A percentile compares a stretch with the other conserved stretches of the same genome.
Conservation (phyloP, 2,329 filamentous ascomycete genomes). For the Trichoderma sp. region DNA sequence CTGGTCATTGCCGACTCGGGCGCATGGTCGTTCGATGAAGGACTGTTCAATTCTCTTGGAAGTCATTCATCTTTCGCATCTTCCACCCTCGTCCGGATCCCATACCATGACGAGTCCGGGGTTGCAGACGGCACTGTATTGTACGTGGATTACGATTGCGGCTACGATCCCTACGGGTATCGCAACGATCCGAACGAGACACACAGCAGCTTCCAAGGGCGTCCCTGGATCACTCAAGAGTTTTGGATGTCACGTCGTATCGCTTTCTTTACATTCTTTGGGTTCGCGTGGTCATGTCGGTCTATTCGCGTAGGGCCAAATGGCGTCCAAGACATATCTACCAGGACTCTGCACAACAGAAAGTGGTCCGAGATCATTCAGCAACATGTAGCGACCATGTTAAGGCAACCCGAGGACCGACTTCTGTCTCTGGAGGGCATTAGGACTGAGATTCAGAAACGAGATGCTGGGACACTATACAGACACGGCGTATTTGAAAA, state of each 20-base stretch:
- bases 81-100: background rate
- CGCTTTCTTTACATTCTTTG: background rate
- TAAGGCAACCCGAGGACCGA: background rate
- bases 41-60: background rate
- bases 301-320: background rate
- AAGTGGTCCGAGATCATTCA: background rate
- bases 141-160: background rate
- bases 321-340: background rate
- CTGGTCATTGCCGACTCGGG: background rate
- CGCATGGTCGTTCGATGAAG: background rate
- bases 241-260: background rate
- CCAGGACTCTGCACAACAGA: background rate
- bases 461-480: background rate
- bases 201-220: background rate
- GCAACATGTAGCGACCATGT: background rate
- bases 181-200: background rate
- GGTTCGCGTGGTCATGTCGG: background rate
- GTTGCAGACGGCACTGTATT: background rate
- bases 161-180: background rate
- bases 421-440: background rate
- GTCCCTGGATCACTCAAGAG: background rate
- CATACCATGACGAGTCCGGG: background rate
- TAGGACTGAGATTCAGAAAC: background rate
- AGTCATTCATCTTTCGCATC: background rate
- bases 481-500: background rate